phyloP scores from a whole-genome alignment of 2,329 filamentous ascomycete genomes.

The Cercospora canescens region DNA sequence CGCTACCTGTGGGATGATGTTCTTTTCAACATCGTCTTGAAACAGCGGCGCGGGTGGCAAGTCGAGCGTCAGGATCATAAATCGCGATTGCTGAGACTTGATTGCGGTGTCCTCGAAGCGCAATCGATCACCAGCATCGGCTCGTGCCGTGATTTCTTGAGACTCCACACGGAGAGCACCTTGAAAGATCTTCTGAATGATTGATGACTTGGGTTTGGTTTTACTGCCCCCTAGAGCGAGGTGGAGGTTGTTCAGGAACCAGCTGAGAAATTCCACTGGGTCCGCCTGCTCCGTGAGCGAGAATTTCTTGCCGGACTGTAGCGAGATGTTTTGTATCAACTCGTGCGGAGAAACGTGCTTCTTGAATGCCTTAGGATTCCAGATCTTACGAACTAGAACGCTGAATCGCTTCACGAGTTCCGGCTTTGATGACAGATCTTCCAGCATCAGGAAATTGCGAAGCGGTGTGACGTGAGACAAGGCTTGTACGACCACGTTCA shows the following conservation, averaged over 20 bases:
- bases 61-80: slow-evolving; percentile 90
- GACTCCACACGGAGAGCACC: slow-evolving; percentile 89
- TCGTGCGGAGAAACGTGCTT: slow-evolving; percentile 96
- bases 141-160: slow-evolving; percentile 88
- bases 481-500: slow-evolving; percentile 92
- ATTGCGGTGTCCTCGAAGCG: slow-evolving; percentile 93
- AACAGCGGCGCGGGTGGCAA: slow-evolving; percentile 90
- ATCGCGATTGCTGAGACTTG: slow-evolving; percentile 73
- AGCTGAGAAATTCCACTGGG: slow-evolving; percentile 92
- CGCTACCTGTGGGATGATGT: slow-evolving; percentile 93
- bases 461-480: slow-evolving; percentile 86
- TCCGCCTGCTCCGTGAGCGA: slow-evolving; percentile 89
- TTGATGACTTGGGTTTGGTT: slow-evolving; percentile 78
- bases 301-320: slow-evolving; percentile 89
- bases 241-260: slow-evolving; percentile 97
- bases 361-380: slow-evolving; percentile 96
- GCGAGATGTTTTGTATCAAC: slow-evolving; percentile 88
- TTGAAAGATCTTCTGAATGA: slow-evolving; percentile 92
- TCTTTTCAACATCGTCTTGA: slow-evolving; percentile 89
- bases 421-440: slow-evolving; percentile 70
- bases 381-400: slow-evolving; percentile 91
- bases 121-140: slow-evolving; percentile 81
- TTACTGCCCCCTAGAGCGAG: slow-evolving; percentile 87
- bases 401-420: slow-evolving; percentile 87
- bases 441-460: slow-evolving; percentile 87